Evolutionary conservation across 164 flowering plant genomes (phyloP).

Genomic region (Paratinospora sagittata): DNA sequence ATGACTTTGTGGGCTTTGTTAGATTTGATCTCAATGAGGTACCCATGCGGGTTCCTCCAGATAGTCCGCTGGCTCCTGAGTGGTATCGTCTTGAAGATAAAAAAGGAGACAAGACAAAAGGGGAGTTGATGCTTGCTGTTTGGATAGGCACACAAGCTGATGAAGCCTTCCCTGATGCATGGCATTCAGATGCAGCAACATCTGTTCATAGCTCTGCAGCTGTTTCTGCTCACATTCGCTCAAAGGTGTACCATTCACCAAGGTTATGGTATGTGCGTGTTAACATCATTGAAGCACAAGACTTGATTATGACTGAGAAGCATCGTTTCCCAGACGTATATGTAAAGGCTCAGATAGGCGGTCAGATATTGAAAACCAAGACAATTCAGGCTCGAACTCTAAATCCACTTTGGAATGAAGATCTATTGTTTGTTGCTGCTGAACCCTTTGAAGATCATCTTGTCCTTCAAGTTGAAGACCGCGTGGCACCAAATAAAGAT

Average conservation of each 20-base stretch:
- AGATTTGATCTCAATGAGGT: slow-evolving; percentile 84
- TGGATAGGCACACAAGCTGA: slow-evolving; percentile 98
- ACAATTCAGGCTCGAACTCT: slow-evolving; percentile 52
- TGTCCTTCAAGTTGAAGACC: slow-evolving; percentile 72
- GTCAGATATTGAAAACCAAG: slow-evolving; percentile 72
- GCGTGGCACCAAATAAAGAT: slow-evolving; percentile 76
- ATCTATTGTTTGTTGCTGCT: slow-evolving; percentile 77
- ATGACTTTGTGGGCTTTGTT: slow-evolving; percentile 77
- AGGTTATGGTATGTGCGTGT: slow-evolving; percentile 88
- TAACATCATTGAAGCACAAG: slow-evolving; percentile 86
- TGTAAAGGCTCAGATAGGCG: slow-evolving; percentile 73
- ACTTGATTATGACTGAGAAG: slow-evolving; percentile 61
- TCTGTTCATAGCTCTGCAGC: slow-evolving; percentile 48
- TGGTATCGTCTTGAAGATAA: slow-evolving; percentile 83
- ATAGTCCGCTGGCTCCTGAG: slow-evolving; percentile 91
- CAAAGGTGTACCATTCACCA: slow-evolving; percentile 92
- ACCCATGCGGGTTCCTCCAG: slow-evolving; percentile 84
- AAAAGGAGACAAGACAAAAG: slow-evolving; percentile 67
- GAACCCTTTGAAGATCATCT: slow-evolving; percentile 94
- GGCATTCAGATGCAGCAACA: slow-evolving; percentile 89
- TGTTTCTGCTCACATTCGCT: slow-evolving; percentile 46
- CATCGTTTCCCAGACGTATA: slow-evolving; percentile 68
- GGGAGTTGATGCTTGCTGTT: slow-evolving; percentile 92
- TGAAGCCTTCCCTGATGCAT: slow-evolving; percentile 88
- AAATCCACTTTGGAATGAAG: slow-evolving; percentile 83